Base-by-base conservation (phyloP, 352 stramenopile species). In the Phytophthora pistaciae region DNA sequence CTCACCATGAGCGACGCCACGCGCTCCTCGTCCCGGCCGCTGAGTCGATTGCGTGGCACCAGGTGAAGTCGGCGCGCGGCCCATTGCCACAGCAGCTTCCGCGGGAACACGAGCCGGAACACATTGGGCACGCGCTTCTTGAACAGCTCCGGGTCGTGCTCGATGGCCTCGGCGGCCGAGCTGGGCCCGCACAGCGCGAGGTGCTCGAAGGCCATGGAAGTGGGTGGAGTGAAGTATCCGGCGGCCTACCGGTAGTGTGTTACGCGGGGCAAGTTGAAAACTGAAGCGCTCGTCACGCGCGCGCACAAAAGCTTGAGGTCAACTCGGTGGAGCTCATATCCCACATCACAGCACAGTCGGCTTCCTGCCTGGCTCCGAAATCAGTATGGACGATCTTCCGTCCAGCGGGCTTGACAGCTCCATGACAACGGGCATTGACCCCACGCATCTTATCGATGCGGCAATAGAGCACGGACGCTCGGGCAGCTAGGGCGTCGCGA, bases 1-100 rank as follows among this genome's bases (percentile, higher is more conserved):
- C 79, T 72, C 1, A 72, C 48, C 25, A 83, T 63, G 14, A 84
- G 48, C 40, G 60, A 63, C 5, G 84, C 78, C 44, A 70, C 65
- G 20, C 75, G 78, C 53, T 90, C 78, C 23, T 66, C 49, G 29
- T n/a, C 20, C 16, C 20, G 50, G 11, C 52, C 27, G 11, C 62
- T 48, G 10, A 49, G 13, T 14, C 49, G 54, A 33, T 38, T 56
- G 33, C 64, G 68, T 3, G 23, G 20, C 8, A 66, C 46, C 31
- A 78, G 10, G 56, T 63, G 55, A 25, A 71, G 60, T 8, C 66
- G 66, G 29, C 66, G 66, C 5, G 66, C 54, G 20, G 63, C 44
- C 52, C 69, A 69, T 38, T 78, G 62, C 70, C 70, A 78, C 14
- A 81, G 48, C 40, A 78, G 52, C 21, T 74, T 74, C 56, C 61